Conservation (phyloP, 2,329 filamentous ascomycete genomes). For the Pseudogymnoascus destructans region DNA sequence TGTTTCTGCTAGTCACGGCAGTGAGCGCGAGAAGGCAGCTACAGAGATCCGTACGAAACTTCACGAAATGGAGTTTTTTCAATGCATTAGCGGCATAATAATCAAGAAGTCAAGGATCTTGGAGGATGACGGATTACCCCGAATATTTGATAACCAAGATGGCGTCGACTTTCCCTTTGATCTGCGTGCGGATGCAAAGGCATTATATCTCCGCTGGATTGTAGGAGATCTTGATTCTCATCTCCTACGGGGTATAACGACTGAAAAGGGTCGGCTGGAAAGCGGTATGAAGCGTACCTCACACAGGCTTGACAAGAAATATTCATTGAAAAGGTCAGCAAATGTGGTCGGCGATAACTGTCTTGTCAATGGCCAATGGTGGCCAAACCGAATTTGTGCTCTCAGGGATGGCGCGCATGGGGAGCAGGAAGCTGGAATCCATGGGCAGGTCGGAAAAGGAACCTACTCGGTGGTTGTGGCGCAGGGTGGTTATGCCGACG, state of each 20-base stretch:
- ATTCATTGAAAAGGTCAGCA: constrained; percentile 11
- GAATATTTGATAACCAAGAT: constrained; percentile 28
- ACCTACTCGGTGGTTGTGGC: constrained; percentile 40
- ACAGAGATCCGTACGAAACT: constrained; percentile 18
- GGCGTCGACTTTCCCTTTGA: constrained; percentile 31
- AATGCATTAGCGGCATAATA: constrained; percentile 11
- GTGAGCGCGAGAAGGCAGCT: constrained; percentile 5
- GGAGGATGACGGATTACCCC: constrained; percentile 28
- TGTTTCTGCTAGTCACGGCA: constrained; percentile 8
- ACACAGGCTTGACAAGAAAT: constrained; percentile 12
- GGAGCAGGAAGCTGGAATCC: constrained; percentile 35
- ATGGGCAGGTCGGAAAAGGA: constrained; percentile 32
- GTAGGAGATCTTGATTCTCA: constrained; percentile 30
- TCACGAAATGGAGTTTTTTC: constrained; percentile 23
- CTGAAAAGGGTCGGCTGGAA: constrained; percentile 14
- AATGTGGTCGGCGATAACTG: constrained; percentile 24
- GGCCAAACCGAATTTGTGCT: constrained; percentile 36
- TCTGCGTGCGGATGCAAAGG: constrained; percentile 33
- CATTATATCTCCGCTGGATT: constrained; percentile 35
- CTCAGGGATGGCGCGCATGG: constrained; percentile 41
- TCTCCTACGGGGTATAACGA: constrained; percentile 28
- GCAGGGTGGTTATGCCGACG: constrained; percentile 33
- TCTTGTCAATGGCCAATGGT: constrained; percentile 34
- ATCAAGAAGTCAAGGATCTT: constrained; percentile 21
- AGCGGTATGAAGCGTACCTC: constrained; percentile 13